Conservation (phyloP, 1,284 basidiomycete species). For the Boletus semigastroideus region DNA sequence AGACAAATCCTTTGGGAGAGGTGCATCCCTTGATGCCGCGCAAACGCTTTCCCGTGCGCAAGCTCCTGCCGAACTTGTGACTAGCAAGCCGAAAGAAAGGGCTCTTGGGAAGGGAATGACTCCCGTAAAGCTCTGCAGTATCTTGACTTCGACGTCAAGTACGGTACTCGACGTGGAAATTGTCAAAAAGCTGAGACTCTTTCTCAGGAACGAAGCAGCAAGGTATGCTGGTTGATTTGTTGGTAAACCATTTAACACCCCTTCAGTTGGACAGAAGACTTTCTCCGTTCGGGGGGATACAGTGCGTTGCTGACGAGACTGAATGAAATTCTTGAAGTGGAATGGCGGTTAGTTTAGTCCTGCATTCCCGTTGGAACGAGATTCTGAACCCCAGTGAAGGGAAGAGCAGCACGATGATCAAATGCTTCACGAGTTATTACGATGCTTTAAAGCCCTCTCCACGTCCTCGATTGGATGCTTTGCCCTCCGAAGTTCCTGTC, state of each 20-base stretch:
- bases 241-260: constrained; percentile 7
- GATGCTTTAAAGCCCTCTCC: constrained; percentile 91
- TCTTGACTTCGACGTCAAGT: constrained; percentile 65
- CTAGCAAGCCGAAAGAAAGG: constrained; percentile 46
- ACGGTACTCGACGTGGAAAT: constrained; percentile 69
- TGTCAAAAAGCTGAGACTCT: constrained; percentile 74
- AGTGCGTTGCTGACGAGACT: constrained; percentile 78
- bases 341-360: constrained; percentile 77
- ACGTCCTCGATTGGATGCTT: constrained; percentile 85
- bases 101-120: constrained; percentile 54
- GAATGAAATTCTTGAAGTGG: constrained; percentile 91
- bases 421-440: constrained; percentile 87
- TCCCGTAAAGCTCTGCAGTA: constrained; percentile 62
- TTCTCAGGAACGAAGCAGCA: constrained; percentile 85
- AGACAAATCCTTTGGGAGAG: constrained; percentile 45
- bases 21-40: constrained; percentile 52
- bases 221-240: constrained; percentile 43
- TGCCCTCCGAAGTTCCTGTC: constrained; percentile 80
- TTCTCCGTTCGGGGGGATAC: constrained; percentile 84
- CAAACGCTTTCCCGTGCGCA: constrained; percentile 50
- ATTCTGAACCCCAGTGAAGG: constrained; percentile 40
- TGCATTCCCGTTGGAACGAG: constrained; percentile 2
- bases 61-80: constrained; percentile 36
- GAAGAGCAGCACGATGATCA: constrained; percentile 99
- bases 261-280: constrained; percentile 87